These are phyloP conservation scores for Xylaria flabelliformis DNA, from an alignment of 495 filamentous ascomycete species.

Conservation along the genomic window DNA sequence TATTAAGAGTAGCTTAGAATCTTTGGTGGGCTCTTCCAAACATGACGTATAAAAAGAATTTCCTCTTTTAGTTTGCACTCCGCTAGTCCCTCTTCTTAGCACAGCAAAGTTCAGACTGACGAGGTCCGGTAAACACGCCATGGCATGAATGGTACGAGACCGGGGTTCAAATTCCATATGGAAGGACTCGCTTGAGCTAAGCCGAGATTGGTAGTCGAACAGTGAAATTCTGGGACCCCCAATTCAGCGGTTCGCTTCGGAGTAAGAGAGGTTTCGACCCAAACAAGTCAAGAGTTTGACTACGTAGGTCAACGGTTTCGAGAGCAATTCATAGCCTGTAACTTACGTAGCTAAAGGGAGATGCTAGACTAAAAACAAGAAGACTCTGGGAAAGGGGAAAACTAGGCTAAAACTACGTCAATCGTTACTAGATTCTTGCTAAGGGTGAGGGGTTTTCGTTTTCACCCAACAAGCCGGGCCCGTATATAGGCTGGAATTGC, in stretches of 20 bases:
- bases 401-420: neutral
- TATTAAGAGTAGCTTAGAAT: neutral
- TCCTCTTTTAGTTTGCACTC: neutral
- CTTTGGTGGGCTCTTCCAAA: neutral
- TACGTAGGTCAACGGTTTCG: neutral
- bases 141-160: conserved; percentile 17
- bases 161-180: conserved; percentile 25
- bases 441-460: neutral
- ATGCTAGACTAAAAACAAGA: neutral
- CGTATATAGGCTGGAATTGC: conserved; percentile 23
- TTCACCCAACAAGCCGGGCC: neutral
- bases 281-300: neutral
- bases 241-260: conserved; percentile 4
- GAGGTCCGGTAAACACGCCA: conserved; percentile 11
- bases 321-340: neutral
- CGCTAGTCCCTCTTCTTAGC: conserved; percentile 1
- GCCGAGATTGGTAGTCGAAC: conserved; percentile 22
- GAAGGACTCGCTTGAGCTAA: conserved; percentile 12
- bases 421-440: neutral
- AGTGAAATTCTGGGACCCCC: neutral
- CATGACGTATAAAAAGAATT: conserved; percentile 3
- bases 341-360: neutral
- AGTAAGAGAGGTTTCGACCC: neutral
- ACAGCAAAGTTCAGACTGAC: conserved; percentile 1
- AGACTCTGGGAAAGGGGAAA: neutral